Evolutionary conservation across 441 rosid genomes (phyloP), one percentile per base, ranked within the genome.

Genomic region (Lepidium campestre): DNA sequence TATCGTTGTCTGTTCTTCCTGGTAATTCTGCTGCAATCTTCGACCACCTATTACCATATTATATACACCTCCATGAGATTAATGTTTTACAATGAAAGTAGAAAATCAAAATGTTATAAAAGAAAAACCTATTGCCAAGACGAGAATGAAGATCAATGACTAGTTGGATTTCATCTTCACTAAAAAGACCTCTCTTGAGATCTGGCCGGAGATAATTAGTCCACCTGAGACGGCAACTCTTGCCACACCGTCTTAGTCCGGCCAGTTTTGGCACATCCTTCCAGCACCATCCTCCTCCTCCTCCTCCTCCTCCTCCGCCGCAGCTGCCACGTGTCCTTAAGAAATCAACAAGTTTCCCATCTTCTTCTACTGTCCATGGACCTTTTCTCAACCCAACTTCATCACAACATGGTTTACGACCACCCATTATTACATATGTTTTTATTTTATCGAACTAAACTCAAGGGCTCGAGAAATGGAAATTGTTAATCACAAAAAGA

Each of bases 151-250:
- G 92, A 49, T 86, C 86, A 72, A 86, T 83, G 18, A 86, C 84
- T n/a, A 84, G 81, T 62, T 86, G 80, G 18, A 78, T 81, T 39
- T 86, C 92, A 4, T 73, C 83, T 57, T 83, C 88, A 63, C 63
- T 83, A 20, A 86, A 85, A 63, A 83, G 83, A 49, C 93, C 93
- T 13, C 88, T 71, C 70, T 86, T 86, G 61, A 86, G 74, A 83
- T 85, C 89, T 1, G 92, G 89, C 7, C 92, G 85, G 65, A 86
- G 89, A 65, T 86, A 84, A 59, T 86, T 86, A 6, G 85, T 86
- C 92, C 92, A 86, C 17, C 92, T 88, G 70, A 84, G 86, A 34
- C 89, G 88, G 75, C 92, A 84, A 34, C 92, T 86, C 77, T 86
- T 86, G 46, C 92, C 92, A 10, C 92, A 84, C 41, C 89, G 89